A percentile compares a stretch with the other conserved stretches of the same genome.
Conservation (phyloP, 192 early-diverging fungal genomes). For the Dispira simplex region DNA sequence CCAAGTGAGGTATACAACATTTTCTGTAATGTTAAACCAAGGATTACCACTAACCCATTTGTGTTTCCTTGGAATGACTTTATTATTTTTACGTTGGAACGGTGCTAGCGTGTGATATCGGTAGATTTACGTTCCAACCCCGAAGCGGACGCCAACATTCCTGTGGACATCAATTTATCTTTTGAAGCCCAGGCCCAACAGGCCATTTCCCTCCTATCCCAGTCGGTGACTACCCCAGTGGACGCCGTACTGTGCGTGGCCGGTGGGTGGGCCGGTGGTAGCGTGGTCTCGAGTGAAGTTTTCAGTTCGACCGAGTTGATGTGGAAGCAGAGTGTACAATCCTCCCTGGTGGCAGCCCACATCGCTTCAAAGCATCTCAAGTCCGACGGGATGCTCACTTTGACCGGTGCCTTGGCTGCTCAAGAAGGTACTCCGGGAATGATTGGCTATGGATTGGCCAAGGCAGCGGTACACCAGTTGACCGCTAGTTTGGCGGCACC, state of each 20-base stretch:
- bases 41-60: not conserved
- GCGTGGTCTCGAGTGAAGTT: slow-evolving; percentile 45
- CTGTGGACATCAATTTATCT: slow-evolving; percentile 26
- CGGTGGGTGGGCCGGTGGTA: slow-evolving; percentile 93
- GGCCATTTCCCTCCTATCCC: slow-evolving; percentile 26
- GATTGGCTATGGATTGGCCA: slow-evolving; percentile 90
- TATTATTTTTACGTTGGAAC: not conserved
- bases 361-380: slow-evolving; percentile 58
- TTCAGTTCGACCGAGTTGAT: slow-evolving; percentile 59
- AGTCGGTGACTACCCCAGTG: slow-evolving; percentile 28
- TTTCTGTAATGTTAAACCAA: not conserved
- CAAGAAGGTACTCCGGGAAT: slow-evolving; percentile 53
- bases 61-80: not conserved
- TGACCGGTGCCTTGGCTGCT: slow-evolving; percentile 67
- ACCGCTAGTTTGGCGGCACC: slow-evolving; percentile 52
- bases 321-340: slow-evolving; percentile 65
- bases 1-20: not conserved
- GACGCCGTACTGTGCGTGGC: slow-evolving; percentile 85
- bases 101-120: slow-evolving; percentile 47
- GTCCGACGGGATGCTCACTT: slow-evolving; percentile 48
- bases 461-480: slow-evolving; percentile 87
- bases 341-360: slow-evolving; percentile 69
- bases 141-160: slow-evolving; percentile 57
- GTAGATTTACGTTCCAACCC: slow-evolving; percentile 59
- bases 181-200: slow-evolving; percentile 45